Evolutionary conservation across 1,284 basidiomycete species (phyloP).

Genomic region (Apiotrichum domesticum): DNA sequence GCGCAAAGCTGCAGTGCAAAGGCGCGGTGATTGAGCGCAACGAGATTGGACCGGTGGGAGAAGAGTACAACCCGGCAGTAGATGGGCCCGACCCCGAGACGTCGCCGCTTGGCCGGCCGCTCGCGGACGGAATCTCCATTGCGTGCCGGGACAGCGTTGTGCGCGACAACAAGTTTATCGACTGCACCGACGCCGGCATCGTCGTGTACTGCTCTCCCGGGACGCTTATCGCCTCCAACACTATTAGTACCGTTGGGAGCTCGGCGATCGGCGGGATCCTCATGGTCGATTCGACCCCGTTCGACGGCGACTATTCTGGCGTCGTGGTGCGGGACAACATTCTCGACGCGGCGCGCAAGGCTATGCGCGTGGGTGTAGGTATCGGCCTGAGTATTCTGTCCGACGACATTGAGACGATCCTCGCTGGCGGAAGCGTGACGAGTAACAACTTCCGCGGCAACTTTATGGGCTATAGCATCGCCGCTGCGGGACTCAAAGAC

Average conservation of each 20-base stretch:
- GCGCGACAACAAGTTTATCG: slow-evolving; percentile 41
- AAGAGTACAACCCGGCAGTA: slow-evolving; percentile 41
- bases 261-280: slow-evolving; percentile 49
- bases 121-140: slow-evolving; percentile 45
- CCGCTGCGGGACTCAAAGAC: slow-evolving; percentile 38
- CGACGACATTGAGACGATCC: slow-evolving; percentile 44
- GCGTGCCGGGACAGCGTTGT: slow-evolving; percentile 44
- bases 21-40: slow-evolving; percentile 43
- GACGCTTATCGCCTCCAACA: slow-evolving; percentile 45
- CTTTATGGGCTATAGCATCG: slow-evolving; percentile 48
- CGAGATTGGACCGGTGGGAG: slow-evolving; percentile 46
- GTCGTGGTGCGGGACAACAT: slow-evolving; percentile 46
- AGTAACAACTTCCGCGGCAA: slow-evolving; percentile 39
- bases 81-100: slow-evolving; percentile 47
- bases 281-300: slow-evolving; percentile 47
- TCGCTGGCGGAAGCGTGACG: slow-evolving; percentile 38
- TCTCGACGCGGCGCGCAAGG: slow-evolving; percentile 36
- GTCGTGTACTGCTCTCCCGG: slow-evolving; percentile 50
- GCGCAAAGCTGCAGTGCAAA: slow-evolving; percentile 42
- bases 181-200: slow-evolving; percentile 46
- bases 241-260: slow-evolving; percentile 30
- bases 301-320: slow-evolving; percentile 45
- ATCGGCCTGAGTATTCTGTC: slow-evolving; percentile 47
- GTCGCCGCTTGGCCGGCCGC: slow-evolving; percentile 42
- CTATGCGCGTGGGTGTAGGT: slow-evolving; percentile 50